phyloP scores from a whole-genome alignment of 805 yeast species.

The Candida silvatica region DNA sequence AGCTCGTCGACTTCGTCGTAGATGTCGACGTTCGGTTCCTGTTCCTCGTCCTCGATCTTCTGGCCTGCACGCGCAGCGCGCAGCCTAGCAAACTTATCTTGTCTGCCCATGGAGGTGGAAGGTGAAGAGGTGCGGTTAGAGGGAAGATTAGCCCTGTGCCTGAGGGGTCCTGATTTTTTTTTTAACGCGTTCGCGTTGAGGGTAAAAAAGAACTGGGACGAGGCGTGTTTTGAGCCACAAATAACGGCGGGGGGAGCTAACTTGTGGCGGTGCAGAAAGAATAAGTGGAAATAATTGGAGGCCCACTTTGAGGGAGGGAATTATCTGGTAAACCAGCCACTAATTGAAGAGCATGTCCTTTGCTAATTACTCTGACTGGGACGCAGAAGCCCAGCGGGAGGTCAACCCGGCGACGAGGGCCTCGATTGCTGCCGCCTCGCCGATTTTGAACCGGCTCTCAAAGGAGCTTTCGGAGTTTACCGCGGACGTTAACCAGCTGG shows the following conservation, averaged over 20 bases:
- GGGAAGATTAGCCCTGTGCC: too few species aligned
- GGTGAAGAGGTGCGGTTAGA: too few species aligned
- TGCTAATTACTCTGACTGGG: constrained; percentile 34
- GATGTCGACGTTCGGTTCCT: constrained; percentile 46
- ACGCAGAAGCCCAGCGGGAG: constrained; percentile 37
- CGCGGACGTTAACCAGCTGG: constrained; percentile 40
- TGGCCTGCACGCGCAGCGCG: constrained; percentile 59
- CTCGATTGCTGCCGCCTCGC: constrained; percentile 3
- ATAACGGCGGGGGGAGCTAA: too few species aligned
- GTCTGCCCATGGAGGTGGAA: constrained; percentile 11
- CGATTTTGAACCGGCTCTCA: constrained; percentile 11
- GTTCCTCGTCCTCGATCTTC: constrained; percentile 32
- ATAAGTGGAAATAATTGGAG: neutral
- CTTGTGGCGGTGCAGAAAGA: neutral
- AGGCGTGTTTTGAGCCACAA: neutral
- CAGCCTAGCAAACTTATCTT: constrained; percentile 48
- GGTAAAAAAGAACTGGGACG: neutral
- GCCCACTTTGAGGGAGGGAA: too few species aligned
- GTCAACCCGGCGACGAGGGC: constrained; percentile 5
- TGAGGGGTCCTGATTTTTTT: too few species aligned
- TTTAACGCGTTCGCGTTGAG: too few species aligned
- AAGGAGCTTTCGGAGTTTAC: constrained; percentile 18
- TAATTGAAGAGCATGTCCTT: too few species aligned
- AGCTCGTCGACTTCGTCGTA: constrained; percentile 87
- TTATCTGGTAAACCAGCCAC: too few species aligned